Base-by-base conservation (phyloP, 2,329 filamentous ascomycete species). In the Penicillium crustosum region DNA sequence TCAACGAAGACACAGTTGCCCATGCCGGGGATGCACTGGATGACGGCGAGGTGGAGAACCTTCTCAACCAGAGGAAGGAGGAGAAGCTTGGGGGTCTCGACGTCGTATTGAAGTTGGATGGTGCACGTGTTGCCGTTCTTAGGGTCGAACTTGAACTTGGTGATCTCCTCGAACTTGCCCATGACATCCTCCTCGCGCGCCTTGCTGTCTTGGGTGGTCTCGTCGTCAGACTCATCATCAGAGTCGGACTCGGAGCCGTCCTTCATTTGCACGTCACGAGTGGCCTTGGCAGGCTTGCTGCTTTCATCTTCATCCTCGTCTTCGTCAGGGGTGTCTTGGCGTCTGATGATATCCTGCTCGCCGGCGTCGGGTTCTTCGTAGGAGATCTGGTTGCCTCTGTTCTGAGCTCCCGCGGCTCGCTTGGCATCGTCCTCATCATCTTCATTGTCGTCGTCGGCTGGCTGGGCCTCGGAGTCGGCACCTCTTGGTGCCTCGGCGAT, bases 291-390 rank as follows among this genome's bases (percentile, higher is more conserved):
- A 7, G 62, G 58, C 44, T 63, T 56, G 12, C 62, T 63, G 33
- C 53, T 81, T 67, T 83, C 82, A 59, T 81, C 81, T 64, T 83
- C 82, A 36, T 79, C 75, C 21, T 81, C 77, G 15, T 75, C 45
- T 49, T 85, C 82, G 21, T 86, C 85, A 23, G 79, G 76, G 2
- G 81, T 80, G 68, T 88, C 83, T 57, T 83, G 82, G 52, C 80
- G 79, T 66, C 89, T 87, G 54, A 95, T 86, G 36, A 83, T 87
- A 64, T 91, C 86, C 68, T 95, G 85, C 69, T 97, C 94, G 4
- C 93, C 93, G 6, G 96, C 93, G 70, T 97, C 94, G 47, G 96
- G 95, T 35, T 88, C 90, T 39, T 91, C 93, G 66, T 97, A 97
- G 15, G 91, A 94, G 2, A 93, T 87, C 31, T 89, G 90, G 75